Evolutionary conservation across 2,329 filamentous ascomycete species (phyloP), one percentile per base, ranked within the genome.

Genomic region (Botrytis galanthina): DNA sequence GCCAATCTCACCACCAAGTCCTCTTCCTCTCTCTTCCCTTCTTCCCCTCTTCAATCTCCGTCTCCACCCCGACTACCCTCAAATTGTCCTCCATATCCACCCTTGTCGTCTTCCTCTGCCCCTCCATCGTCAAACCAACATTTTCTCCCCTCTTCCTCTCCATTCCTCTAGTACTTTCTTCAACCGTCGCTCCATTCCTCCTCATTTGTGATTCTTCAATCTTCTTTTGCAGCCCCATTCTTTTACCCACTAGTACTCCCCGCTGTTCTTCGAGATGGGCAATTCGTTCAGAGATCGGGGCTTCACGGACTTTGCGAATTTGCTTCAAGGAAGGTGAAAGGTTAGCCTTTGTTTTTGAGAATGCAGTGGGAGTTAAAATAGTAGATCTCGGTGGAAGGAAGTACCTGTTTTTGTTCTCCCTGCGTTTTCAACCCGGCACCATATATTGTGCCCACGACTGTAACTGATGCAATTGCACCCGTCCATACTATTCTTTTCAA

Each of bases 361-460:
- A 7, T 37, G 37, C n/a, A n/a, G 12, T 1, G 22, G 8, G 37
- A n/a, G 7, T 12, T n/a, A 1, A n/a, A 16, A 8, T 16, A 16
- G 10, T 37, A 37, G 22, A n/a, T 39, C 22, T 37, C 9, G 1
- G 20, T 26, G 14, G 22, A 18, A 26, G 22, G 3, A 29, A 42
- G 26, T 81, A 90, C 88, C 83, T 88, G 80, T 72, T 84, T 83
- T 54, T 83, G 80, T 68, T 90, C 86, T 75, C 85, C 82, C 46
- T 84, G 81, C 5, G 84, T 86, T 79, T 90, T 90, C 74, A 91
- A 76, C 10, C 85, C 85, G 32, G 89, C 89, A 37, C 89, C 89
- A 77, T 89, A 90, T 75, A 87, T 84, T 8, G 87, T 84, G 70
- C 89, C 89, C 1, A 85, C 85, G 10, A 86, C 86, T 1, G 88